phyloP scores from a whole-genome alignment of 208 protist species.

The Angomonas ambiguus region DNA sequence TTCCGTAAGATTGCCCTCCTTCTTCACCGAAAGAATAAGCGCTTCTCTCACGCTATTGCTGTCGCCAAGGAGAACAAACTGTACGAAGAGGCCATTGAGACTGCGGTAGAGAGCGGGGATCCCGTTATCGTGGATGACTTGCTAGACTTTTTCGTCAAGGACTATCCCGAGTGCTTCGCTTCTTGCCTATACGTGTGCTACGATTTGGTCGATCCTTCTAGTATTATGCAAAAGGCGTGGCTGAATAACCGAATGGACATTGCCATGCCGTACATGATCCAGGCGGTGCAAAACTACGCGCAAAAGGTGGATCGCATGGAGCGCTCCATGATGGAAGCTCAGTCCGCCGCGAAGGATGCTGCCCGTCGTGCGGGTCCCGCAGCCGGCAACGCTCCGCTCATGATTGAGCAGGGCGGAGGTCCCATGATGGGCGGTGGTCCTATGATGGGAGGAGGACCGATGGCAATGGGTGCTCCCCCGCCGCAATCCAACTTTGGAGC shows the following conservation, averaged over 20 bases:
- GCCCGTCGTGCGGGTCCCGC: conserved; percentile 51
- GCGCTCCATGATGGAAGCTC: conserved; percentile 69
- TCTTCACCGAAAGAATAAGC: conserved; percentile 95
- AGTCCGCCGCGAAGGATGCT: conserved; percentile 84
- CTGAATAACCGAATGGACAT: conserved; percentile 96
- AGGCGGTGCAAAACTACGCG: conserved; percentile 94
- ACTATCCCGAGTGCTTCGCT: conserved; percentile 94
- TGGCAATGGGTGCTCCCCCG: conserved; percentile 35
- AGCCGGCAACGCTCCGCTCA: conserved; percentile 37
- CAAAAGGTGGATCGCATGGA: conserved; percentile 84
- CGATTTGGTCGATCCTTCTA: conserved; percentile 91
- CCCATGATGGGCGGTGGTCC: conserved; percentile 8
- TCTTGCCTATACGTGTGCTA: conserved; percentile 98
- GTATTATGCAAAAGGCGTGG: conserved; percentile 99
- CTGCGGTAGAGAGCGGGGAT: conserved; percentile 94
- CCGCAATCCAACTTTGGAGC: conserved; percentile 34
- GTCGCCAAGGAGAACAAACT: conserved; percentile 98
- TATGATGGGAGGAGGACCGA: conserved; percentile 19
- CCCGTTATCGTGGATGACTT: conserved; percentile 91
- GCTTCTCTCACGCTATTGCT: conserved; percentile 90
- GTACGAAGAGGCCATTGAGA: conserved; percentile 98
- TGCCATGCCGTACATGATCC: conserved; percentile 99
- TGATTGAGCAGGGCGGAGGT: conserved; percentile 72
- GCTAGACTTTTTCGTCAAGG: conserved; percentile 97
- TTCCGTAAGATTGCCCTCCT: conserved; percentile 98